A percentile compares a stretch with the other conserved stretches of the same genome.
Conservation (phyloP, 306 rosid genomes). For the Prunus mira region DNA sequence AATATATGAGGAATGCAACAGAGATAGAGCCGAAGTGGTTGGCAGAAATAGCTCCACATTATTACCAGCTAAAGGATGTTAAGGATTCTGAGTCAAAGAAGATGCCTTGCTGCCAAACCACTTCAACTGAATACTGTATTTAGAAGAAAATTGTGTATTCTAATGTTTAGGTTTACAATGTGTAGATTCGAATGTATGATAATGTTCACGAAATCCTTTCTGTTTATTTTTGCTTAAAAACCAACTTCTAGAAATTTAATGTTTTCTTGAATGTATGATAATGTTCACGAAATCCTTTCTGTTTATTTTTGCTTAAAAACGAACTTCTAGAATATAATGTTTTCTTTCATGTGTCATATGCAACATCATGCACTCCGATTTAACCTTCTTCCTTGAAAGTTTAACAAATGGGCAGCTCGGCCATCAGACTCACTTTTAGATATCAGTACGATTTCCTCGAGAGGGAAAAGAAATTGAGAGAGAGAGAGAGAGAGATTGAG, state of each 20-base stretch:
- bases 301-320: too few relatives aligned
- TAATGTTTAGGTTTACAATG: background rate
- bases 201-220: too few relatives aligned
- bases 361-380: background rate
- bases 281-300: too few relatives aligned
- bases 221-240: too few relatives aligned
- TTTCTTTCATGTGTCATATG: background rate
- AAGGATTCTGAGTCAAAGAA: constrained; percentile 61
- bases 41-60: constrained; percentile 90
- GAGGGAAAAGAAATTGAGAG: background rate
- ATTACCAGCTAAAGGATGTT: constrained; percentile 82
- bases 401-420: too few relatives aligned
- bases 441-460: background rate
- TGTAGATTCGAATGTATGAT: background rate
- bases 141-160: background rate
- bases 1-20: constrained; percentile 84
- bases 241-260: background rate
- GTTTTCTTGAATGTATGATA: background rate
- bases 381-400: background rate
- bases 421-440: too few relatives aligned
- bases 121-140: too few relatives aligned
- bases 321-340: background rate
- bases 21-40: constrained; percentile 83
- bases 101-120: constrained; percentile 33
- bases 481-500: background rate